Percentiles rank a stretch among this genome's conserved stretches.
phyloP scores from a whole-genome alignment of 257 asterid genomes.

The Nicotiana benthamiana region DNA sequence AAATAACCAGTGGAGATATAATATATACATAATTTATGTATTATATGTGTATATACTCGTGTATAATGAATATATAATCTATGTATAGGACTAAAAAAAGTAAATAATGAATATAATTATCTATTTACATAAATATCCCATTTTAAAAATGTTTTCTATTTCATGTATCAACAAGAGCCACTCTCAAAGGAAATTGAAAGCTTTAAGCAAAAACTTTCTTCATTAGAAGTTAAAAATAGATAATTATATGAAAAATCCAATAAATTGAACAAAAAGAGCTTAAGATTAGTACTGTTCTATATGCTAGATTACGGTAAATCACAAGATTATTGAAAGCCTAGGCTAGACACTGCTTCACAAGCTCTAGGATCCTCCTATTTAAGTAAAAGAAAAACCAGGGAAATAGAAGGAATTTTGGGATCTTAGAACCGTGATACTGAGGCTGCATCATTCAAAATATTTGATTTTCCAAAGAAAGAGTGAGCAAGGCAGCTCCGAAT shows the following conservation, averaged over 20 bases:
- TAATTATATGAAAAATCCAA: neutral
- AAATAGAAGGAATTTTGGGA: neutral
- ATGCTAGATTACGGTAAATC: too few relatives aligned
- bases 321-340: neutral
- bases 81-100: too few relatives aligned
- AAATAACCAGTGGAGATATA: too few relatives aligned
- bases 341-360: slow-evolving; percentile 1
- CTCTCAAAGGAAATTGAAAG: neutral
- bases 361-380: neutral
- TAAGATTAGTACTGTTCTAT: too few relatives aligned
- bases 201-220: neutral
- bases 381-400: neutral
- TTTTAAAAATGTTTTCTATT: too few relatives aligned
- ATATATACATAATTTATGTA: too few relatives aligned
- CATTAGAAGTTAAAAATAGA: neutral
- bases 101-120: too few relatives aligned
- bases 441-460: neutral
- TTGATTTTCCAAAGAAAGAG: neutral
- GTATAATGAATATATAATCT: too few relatives aligned
- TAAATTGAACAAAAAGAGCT: neutral
- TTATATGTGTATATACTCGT: too few relatives aligned
- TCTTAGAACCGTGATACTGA: neutral
- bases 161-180: neutral
- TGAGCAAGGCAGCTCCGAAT: neutral
- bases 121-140: too few relatives aligned